These are phyloP conservation scores for Taiozyma sp. DNA, from an alignment of 1,139 yeast genomes.

Conservation along the genomic window DNA sequence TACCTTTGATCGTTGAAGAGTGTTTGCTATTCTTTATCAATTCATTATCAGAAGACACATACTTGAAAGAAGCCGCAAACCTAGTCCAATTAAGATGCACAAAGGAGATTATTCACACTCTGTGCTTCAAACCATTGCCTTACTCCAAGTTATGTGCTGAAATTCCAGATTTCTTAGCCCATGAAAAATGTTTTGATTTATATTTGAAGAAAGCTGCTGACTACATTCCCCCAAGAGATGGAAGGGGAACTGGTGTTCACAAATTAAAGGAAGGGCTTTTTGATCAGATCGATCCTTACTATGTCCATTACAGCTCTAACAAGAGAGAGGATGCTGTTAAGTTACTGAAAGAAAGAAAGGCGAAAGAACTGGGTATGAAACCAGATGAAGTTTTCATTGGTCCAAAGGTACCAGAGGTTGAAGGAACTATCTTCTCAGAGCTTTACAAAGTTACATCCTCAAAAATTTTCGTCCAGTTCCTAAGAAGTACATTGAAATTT, in stretches of 20 bases:
- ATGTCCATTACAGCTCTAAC: slow-evolving; percentile 72
- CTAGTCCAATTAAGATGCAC: slow-evolving; percentile 49
- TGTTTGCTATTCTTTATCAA: slow-evolving; percentile 68
- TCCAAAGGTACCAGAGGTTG: slow-evolving; percentile 36
- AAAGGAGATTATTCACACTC: slow-evolving; percentile 71
- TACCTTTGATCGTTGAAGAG: slow-evolving; percentile 71
- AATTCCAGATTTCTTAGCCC: slow-evolving; percentile 71
- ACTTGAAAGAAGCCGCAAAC: slow-evolving; percentile 48
- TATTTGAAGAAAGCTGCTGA: slow-evolving; percentile 56
- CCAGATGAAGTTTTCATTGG: slow-evolving; percentile 43
- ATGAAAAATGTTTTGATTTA: slow-evolving; percentile 72
- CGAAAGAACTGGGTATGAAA: slow-evolving; percentile 32
- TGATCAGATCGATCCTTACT: slow-evolving; percentile 70
- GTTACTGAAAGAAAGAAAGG: slow-evolving; percentile 25
- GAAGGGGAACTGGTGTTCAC: slow-evolving; percentile 67
- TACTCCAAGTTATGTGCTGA: slow-evolving; percentile 66
- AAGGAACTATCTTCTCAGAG: slow-evolving; percentile 32
- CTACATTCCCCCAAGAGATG: slow-evolving; percentile 59
- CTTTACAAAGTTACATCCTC: slow-evolving; percentile 49
- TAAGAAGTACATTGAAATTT: slow-evolving; percentile 45
- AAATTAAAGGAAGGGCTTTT: slow-evolving; percentile 55
- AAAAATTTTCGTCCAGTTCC: slow-evolving; percentile 44
- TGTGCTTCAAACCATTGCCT: slow-evolving; percentile 70
- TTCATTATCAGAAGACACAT: slow-evolving; percentile 63
- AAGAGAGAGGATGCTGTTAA: slow-evolving; percentile 72